A percentile compares a stretch with the other conserved stretches of the same genome.
These are phyloP conservation scores for Ustilago esculenta DNA, from an alignment of 1,284 basidiomycete species.

Conservation along the genomic window DNA sequence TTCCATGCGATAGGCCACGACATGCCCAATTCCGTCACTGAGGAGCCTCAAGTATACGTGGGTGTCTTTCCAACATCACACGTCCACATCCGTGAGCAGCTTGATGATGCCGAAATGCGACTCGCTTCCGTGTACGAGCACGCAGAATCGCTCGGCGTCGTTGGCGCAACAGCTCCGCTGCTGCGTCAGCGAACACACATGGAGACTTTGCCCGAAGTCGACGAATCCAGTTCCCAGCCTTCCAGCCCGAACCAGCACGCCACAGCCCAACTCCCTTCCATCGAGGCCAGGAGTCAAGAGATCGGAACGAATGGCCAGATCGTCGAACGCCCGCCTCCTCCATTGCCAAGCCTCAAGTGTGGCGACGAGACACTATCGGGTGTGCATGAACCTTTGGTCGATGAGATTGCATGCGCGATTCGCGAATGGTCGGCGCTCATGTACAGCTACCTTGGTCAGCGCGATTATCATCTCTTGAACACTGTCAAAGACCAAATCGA, in stretches of 20 bases:
- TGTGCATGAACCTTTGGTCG: conserved; percentile 83
- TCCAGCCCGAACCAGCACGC: conserved; percentile 33
- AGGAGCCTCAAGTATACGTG: conserved; percentile 82
- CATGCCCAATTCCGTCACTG: conserved; percentile 33
- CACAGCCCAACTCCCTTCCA: conserved; percentile 14
- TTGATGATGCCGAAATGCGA: conserved; percentile 86
- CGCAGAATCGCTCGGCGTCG: conserved; percentile 52
- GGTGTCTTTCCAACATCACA: conserved; percentile 94
- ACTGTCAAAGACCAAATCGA: conserved; percentile 89
- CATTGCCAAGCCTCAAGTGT: conserved; percentile 84
- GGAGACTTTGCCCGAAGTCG: conserved; percentile 51
- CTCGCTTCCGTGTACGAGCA: conserved; percentile 75
- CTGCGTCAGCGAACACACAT: conserved; percentile 36
- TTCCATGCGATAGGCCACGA: conserved; percentile 37
- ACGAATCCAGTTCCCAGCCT: conserved; percentile 38
- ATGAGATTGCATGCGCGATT: conserved; percentile 94
- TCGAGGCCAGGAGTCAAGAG: conserved; percentile 19
- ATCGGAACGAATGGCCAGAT: conserved; percentile 40
- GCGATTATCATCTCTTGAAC: conserved; percentile 90
- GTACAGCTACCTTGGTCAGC: conserved; percentile 85
- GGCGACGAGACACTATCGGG: conserved; percentile 58
- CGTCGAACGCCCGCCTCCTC: conserved; percentile 76
- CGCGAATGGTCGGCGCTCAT: conserved; percentile 94
- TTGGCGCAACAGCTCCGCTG: conserved; percentile 45
- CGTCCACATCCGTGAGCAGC: conserved; percentile 85